Percentiles rank a stretch among this genome's conserved stretches.
Evolutionary conservation across 192 early-diverging fungal species (phyloP).

Genomic region (Neocallimastix lanati): DNA sequence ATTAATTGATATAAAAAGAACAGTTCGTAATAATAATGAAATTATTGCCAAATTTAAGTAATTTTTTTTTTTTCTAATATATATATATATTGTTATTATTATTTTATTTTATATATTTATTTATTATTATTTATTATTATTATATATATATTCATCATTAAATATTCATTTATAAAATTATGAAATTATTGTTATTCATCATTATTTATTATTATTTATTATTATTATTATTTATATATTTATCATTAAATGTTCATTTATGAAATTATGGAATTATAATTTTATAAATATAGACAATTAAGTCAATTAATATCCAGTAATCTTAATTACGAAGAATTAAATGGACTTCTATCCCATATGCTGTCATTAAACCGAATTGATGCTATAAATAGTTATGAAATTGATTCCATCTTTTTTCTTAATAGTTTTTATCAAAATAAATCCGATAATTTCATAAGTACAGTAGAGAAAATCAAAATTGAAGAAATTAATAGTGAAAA

Average conservation of each 20-base stretch:
- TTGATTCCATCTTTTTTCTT: background rate
- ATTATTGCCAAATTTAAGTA: background rate
- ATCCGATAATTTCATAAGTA: background rate
- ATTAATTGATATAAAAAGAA: background rate
- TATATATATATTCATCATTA: too few species aligned
- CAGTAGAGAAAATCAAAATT: too few species aligned
- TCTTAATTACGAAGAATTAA: background rate
- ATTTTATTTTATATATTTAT: too few species aligned
- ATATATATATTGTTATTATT: too few species aligned
- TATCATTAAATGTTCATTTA: too few species aligned
- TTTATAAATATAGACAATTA: background rate
- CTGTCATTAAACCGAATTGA: background rate
- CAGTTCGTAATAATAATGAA: background rate
- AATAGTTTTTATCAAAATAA: background rate
- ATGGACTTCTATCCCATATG: background rate
- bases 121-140: too few species aligned
- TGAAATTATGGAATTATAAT: too few species aligned
- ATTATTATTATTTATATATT: too few species aligned
- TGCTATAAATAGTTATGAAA: background rate
- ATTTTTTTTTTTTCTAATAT: background rate
- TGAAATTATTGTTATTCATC: too few species aligned
- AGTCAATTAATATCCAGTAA: background rate
- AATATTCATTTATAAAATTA: too few species aligned
- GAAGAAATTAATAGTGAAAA: too few species aligned
- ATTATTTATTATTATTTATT: too few species aligned